Evolutionary conservation across 768 basidiomycete genomes (phyloP), one percentile per base, ranked within the genome.

Genomic region (Auricularia heimuer): DNA sequence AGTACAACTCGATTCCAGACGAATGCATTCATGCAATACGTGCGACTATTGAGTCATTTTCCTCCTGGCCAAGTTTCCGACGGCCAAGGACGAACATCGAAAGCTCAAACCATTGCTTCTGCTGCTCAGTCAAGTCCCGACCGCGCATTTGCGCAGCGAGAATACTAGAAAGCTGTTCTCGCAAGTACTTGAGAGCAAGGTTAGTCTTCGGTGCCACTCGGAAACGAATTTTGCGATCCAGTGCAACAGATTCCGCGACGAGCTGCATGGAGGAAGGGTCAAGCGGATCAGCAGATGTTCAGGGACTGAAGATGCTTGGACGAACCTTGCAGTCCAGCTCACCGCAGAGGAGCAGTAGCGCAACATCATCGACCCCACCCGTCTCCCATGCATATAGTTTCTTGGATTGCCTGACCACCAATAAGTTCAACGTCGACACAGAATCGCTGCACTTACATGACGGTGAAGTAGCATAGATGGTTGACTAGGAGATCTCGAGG

Each of bases 341-440:
- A 8, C 96, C 96, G 66, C 94, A 98, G 0, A 98, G 77, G 18
- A 98, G 78, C 34, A 92, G 71, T 62, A 98, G 73, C 3, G 92
- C 84, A 34, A 90, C 74, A 69, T 96, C 92, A 67, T 97, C 91
- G 7, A 91, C 84, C 4, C 94, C 91, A 4, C 92, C 87, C 0
- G 89, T 93, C 75, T 98, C 96, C 94, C 94, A 97, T 18, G 83
- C 90, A 75, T 92, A 96, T 34, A 95, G 75, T 73, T 86, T 93
- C 76, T 93, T 97, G 6, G 94, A 95, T 72, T 94, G 93, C 92
- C 94, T 94, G 63, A 34, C 29, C 34, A 63, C 63, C n/a, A 54
- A 18, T 65, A 24, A 18, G 24, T 29, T 33, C 36, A 60, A 29
- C 36, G 29, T 56, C 11, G 33, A 29, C 3, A 21, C 64, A 62